Conservation (phyloP, 768 basidiomycete genomes). For the Clitopilus passeckerianus region DNA sequence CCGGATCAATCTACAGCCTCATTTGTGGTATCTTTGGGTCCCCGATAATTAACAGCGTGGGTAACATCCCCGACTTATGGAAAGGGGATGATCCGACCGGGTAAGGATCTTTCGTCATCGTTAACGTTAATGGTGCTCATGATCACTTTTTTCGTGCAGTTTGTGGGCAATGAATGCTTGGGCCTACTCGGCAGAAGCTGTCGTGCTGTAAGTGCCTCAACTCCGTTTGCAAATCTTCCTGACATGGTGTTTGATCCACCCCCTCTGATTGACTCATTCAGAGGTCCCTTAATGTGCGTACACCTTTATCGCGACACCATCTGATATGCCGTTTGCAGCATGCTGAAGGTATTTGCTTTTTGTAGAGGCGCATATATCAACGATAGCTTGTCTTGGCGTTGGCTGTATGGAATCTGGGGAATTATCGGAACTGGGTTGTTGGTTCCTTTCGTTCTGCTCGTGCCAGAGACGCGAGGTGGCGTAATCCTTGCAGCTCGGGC, state of each 20-base stretch:
- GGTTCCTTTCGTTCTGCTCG: constrained; percentile 12
- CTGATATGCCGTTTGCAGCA: background rate
- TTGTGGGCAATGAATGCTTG: constrained; percentile 18
- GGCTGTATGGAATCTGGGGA: constrained; percentile 17
- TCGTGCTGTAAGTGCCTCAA: constrained; percentile 8
- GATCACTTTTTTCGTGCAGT: background rate
- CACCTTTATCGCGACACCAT: background rate
- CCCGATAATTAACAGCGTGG: constrained; percentile 14
- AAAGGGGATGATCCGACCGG: constrained; percentile 11
- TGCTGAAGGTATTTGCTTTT: background rate
- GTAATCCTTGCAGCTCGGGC: constrained; percentile 15
- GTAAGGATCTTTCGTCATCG: constrained; percentile 3
- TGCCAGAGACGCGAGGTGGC: constrained; percentile 17
- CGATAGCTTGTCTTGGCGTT: constrained; percentile 14
- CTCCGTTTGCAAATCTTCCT: background rate
- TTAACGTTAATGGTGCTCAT: background rate
- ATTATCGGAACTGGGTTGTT: constrained; percentile 11
- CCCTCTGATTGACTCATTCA: background rate
- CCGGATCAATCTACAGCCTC: constrained; percentile 3
- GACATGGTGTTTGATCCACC: background rate
- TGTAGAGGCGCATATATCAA: constrained; percentile 15
- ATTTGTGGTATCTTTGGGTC: constrained; percentile 14
- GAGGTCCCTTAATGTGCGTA: constrained; percentile 13
- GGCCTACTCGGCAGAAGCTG: constrained; percentile 14
- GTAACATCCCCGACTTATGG: constrained; percentile 16